Percentiles rank a stretch among this genome's conserved stretches.
phyloP scores from a whole-genome alignment of 257 asterid genomes.

The Linaria vulgaris region DNA sequence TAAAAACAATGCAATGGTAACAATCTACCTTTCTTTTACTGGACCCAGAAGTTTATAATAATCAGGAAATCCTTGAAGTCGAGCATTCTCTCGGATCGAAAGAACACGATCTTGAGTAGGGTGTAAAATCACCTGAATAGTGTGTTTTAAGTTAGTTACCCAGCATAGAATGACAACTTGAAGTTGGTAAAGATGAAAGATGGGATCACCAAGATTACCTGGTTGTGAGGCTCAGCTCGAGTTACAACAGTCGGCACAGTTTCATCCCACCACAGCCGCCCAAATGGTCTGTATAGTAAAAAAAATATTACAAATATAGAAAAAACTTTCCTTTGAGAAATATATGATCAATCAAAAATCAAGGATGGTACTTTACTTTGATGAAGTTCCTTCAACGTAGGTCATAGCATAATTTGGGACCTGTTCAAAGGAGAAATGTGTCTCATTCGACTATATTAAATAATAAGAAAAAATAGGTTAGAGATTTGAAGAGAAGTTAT shows the following conservation, averaged over 20 bases:
- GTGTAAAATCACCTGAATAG: slow-evolving; percentile 53
- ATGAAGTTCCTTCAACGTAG: slow-evolving; percentile 55
- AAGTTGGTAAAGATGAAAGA: background rate
- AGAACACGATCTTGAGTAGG: slow-evolving; percentile 83
- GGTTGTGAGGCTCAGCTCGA: slow-evolving; percentile 92
- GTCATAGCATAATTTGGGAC: slow-evolving; percentile 90
- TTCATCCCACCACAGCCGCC: slow-evolving; percentile 91
- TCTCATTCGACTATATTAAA: background rate
- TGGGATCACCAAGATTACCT: slow-evolving; percentile 50
- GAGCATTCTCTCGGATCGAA: slow-evolving; percentile 78
- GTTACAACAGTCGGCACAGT: slow-evolving; percentile 86
- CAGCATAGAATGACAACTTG: background rate
- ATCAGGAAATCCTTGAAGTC: slow-evolving; percentile 93
- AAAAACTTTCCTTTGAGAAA: background rate
- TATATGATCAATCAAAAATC: background rate
- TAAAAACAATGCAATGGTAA: too few relatives aligned
- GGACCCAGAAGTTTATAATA: slow-evolving; percentile 74
- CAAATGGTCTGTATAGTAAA: slow-evolving; percentile 65
- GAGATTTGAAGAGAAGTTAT: slow-evolving; percentile 2
- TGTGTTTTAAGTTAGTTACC: background rate
- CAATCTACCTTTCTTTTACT: slow-evolving; percentile 67
- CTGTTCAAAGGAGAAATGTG: slow-evolving; percentile 26
- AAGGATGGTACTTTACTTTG: slow-evolving; percentile 43
- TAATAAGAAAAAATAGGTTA: background rate
- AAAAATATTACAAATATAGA: background rate